Evolutionary conservation across 75 land plant genomes (phyloP).

Genomic region (Pseudotsuga menziesii): DNA sequence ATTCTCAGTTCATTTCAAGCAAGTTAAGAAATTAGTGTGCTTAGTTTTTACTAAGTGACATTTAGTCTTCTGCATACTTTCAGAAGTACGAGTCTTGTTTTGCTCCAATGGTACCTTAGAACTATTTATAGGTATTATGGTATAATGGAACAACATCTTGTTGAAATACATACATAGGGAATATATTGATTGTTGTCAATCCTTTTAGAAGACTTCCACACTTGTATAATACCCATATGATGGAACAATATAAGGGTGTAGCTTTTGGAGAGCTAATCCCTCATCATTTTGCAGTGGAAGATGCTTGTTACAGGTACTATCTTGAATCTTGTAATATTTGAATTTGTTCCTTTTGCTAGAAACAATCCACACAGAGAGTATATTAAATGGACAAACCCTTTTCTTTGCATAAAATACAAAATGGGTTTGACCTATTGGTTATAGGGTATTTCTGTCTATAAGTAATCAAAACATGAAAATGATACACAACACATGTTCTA

Average conservation of each 20-base stretch:
- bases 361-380: background rate
- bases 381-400: background rate
- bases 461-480: no score
- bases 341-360: background rate
- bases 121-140: background rate
- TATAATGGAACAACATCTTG: background rate
- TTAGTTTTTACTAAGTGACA: background rate
- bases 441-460: background rate
- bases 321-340: background rate
- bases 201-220: conserved; percentile 86
- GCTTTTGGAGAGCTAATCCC: conserved; percentile 86
- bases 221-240: conserved; percentile 81
- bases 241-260: conserved; percentile 90
- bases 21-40: background rate
- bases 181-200: conserved; percentile 83
- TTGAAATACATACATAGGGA: conserved; percentile 80
- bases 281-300: conserved; percentile 87
- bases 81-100: background rate
- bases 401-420: background rate
- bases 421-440: background rate
- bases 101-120: background rate
- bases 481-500: no score
- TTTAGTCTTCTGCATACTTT: background rate
- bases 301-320: conserved; percentile 63
- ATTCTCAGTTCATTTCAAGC: background rate